Conservation (phyloP, 2,329 filamentous ascomycete genomes). For the Beauveria rudraprayagi region DNA sequence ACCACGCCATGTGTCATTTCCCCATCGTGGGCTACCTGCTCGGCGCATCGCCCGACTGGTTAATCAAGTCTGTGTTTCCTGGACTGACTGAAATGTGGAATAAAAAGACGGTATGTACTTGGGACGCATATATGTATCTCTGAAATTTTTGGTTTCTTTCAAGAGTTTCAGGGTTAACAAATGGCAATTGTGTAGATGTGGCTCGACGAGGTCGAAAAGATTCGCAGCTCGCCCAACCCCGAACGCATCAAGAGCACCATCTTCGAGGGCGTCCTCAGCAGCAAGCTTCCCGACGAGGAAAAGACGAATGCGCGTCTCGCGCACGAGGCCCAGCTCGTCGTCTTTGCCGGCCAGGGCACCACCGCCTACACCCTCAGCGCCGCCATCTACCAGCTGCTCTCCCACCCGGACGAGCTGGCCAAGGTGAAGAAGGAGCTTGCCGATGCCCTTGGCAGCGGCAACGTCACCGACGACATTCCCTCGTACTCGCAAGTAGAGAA, state of each 20-base stretch:
- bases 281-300: constrained; percentile 6
- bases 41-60: background rate
- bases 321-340: constrained; percentile 7
- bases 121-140: too few relatives aligned
- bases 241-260: constrained; percentile 8
- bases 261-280: constrained; percentile 3
- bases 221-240: constrained; percentile 1
- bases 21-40: background rate
- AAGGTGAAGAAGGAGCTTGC: constrained; percentile 3
- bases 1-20: constrained; percentile 5
- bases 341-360: constrained; percentile 6
- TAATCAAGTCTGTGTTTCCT: background rate
- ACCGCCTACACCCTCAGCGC: constrained; percentile 9
- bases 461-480: background rate
- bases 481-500: constrained; percentile 3
- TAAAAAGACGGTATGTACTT: background rate
- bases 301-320: constrained; percentile 1
- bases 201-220: constrained; percentile 6
- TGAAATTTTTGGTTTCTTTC: too few relatives aligned
- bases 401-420: background rate
- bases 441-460: background rate
- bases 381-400: constrained; percentile 3
- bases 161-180: background rate
- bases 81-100: constrained; percentile 3
- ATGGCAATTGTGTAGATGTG: background rate